Evolutionary conservation across 2,329 filamentous ascomycete genomes (phyloP).

Genomic region (Moelleriella libera): DNA sequence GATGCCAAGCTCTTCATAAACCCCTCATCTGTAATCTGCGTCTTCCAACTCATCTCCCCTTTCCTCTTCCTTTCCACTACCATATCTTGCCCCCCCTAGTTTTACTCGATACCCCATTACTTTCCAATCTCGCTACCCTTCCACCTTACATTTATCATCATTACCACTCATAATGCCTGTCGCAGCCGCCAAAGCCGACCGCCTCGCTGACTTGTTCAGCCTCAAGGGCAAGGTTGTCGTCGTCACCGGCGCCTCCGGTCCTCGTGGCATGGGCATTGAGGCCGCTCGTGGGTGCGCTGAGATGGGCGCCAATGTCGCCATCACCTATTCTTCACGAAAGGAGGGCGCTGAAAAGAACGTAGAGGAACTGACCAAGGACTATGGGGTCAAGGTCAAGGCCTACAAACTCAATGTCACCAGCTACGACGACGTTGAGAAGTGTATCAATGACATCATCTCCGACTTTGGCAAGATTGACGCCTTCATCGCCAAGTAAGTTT

Average conservation of each 20-base stretch:
- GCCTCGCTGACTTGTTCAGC: constrained; percentile 53
- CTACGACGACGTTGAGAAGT: constrained; percentile 33
- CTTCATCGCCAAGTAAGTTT: constrained; percentile 59
- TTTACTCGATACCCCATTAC: neutral
- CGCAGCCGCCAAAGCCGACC: constrained; percentile 38
- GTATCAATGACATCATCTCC: constrained; percentile 48
- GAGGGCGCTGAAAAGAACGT: constrained; percentile 53
- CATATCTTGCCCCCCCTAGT: neutral
- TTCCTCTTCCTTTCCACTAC: neutral
- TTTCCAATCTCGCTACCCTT: neutral
- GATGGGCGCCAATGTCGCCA: constrained; percentile 54
- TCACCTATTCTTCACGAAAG: constrained; percentile 60
- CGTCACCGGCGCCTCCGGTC: constrained; percentile 54
- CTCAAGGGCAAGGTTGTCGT: constrained; percentile 61
- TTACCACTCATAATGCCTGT: constrained; percentile 33
- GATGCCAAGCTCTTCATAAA: constrained; percentile 1
- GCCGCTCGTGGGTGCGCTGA: constrained; percentile 58
- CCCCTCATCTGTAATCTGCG: neutral
- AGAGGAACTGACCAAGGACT: constrained; percentile 47
- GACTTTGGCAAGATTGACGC: constrained; percentile 65
- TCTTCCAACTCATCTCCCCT: neutral
- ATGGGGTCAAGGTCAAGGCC: constrained; percentile 52
- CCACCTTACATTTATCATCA: neutral
- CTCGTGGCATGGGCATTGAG: constrained; percentile 56
- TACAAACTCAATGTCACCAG: constrained; percentile 46